phyloP scores from a whole-genome alignment of 768 basidiomycete genomes.

The Mycena rebaudengoi region DNA sequence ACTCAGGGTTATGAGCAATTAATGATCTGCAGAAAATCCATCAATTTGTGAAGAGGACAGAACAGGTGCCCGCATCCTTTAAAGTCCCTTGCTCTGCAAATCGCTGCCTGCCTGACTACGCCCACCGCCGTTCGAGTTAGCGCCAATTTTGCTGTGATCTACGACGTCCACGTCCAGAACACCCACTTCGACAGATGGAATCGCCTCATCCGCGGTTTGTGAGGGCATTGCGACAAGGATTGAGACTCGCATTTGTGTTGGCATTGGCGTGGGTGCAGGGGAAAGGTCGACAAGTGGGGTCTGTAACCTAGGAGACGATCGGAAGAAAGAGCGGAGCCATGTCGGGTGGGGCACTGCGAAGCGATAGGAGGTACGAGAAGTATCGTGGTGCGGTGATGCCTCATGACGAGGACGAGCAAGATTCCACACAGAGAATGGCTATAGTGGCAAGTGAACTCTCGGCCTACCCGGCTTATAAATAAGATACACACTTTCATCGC shows the following conservation, averaged over 20 bases:
- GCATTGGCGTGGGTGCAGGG: neutral
- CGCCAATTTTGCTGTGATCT: neutral
- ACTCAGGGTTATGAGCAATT: no score
- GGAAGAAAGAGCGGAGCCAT: slow-evolving; percentile 3
- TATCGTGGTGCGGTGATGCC: neutral
- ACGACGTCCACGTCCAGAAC: slow-evolving; percentile 5
- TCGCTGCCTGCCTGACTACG: no score
- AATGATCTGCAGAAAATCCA: no score
- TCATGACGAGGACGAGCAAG: neutral
- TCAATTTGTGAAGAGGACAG: no score
- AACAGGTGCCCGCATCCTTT: no score
- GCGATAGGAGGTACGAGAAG: neutral
- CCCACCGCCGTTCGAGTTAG: no score
- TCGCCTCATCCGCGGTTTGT: neutral
- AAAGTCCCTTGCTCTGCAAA: no score
- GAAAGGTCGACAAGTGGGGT: neutral
- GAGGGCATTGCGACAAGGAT: slow-evolving; percentile 9
- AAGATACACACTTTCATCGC: slow-evolving; percentile 1
- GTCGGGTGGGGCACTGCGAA: neutral
- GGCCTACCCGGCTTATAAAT: neutral
- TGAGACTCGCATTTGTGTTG: neutral
- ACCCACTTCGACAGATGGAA: slow-evolving; percentile 7
- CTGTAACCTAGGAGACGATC: neutral
- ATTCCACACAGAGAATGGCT: neutral
- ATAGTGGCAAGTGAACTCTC: neutral